Evolutionary conservation across 2,329 filamentous ascomycete genomes (phyloP).

Genomic region (Tympanopsis confertula): DNA sequence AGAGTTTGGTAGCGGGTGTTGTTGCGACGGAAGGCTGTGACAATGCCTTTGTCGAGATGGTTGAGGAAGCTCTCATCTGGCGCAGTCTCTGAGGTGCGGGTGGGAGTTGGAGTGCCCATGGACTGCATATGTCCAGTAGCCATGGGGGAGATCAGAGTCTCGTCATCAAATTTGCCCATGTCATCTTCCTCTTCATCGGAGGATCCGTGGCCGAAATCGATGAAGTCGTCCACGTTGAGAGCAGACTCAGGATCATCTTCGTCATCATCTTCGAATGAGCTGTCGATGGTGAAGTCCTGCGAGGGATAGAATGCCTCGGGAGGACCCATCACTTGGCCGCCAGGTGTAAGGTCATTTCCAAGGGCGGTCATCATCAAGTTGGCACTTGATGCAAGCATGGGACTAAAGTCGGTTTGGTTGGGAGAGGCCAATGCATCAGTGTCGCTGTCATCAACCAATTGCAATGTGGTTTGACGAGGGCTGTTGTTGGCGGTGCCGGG

Average conservation of each 20-base stretch:
- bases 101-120: conserved; percentile 1
- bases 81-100: neutral
- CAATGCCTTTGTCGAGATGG: conserved; percentile 36
- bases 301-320: conserved; percentile 42
- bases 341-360: neutral
- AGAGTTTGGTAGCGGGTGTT: conserved; percentile 32
- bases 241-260: conserved; percentile 31
- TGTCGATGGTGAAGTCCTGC: conserved; percentile 31
- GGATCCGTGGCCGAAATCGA: conserved; percentile 33
- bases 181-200: conserved; percentile 32
- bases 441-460: conserved; percentile 28
- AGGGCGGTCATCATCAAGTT: conserved; percentile 43
- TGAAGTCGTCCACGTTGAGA: conserved; percentile 35
- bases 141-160: conserved; percentile 23
- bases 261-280: conserved; percentile 27
- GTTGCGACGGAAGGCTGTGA: conserved; percentile 42
- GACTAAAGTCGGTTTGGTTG: conserved; percentile 20
- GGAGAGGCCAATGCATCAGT: conserved; percentile 25
- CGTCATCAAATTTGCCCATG: conserved; percentile 25
- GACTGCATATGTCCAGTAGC: conserved; percentile 7
- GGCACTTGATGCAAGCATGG: conserved; percentile 29
- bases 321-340: conserved; percentile 35
- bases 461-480: conserved; percentile 22
- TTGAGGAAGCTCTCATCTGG: conserved; percentile 26
- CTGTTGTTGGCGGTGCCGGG: conserved; percentile 27